Evolutionary conservation across 805 yeast species (phyloP).

Genomic region (Nakazawaea ishiwadae): DNA sequence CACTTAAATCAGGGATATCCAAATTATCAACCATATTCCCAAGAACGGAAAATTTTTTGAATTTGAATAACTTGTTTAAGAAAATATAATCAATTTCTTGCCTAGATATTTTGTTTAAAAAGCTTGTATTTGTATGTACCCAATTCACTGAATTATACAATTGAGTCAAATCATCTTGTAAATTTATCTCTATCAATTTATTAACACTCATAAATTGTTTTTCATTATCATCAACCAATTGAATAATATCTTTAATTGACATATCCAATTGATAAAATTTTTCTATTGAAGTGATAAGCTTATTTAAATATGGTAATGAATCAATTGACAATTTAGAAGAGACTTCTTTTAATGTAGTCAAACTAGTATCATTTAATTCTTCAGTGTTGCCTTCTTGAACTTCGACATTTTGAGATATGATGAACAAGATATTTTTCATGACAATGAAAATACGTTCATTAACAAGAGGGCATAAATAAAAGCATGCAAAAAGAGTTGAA

Average conservation of each 20-base stretch:
- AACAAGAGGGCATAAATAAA: constrained; percentile 11
- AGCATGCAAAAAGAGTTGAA: constrained; percentile 3
- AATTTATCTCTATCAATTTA: constrained; percentile 4
- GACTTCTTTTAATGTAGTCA: background rate
- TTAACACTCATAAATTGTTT: background rate
- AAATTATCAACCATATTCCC: constrained; percentile 1
- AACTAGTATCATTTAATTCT: background rate
- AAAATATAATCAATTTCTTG: constrained; percentile 5
- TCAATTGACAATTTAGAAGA: background rate
- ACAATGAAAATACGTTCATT: constrained; percentile 9
- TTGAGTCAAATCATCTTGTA: constrained; percentile 3
- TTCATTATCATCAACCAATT: constrained; percentile 3
- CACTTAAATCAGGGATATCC: background rate
- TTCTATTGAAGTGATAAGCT: constrained; percentile 9
- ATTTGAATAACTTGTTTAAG: constrained; percentile 6
- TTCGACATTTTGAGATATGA: constrained; percentile 1
- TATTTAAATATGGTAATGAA: constrained; percentile 4
- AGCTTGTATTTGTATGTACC: constrained; percentile 5
- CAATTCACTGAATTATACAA: constrained; percentile 10
- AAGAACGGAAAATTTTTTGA: constrained; percentile 3
- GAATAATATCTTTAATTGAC: constrained; percentile 6
- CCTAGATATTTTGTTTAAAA: constrained; percentile 5
- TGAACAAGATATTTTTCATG: constrained; percentile 10
- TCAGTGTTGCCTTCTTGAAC: background rate
- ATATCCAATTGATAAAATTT: constrained; percentile 11